A percentile compares a stretch with the other conserved stretches of the same genome.
Conservation (phyloP, 805 yeast species). For the Candida maesae region DNA sequence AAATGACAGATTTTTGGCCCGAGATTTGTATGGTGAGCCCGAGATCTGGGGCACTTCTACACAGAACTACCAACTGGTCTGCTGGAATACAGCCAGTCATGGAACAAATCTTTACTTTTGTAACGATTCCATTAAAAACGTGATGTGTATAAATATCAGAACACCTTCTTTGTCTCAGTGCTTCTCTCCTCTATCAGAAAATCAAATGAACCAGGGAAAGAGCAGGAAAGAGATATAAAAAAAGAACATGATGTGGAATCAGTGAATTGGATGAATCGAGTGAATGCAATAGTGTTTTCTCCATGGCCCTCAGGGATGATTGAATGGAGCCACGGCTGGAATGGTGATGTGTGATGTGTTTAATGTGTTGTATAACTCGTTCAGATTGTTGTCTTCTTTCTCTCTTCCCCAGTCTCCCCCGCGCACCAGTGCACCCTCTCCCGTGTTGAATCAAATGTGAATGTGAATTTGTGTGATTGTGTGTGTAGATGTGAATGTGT, state of each 20-base stretch:
- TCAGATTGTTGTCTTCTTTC: not conserved
- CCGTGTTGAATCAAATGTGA: not conserved
- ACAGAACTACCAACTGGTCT: too few species aligned
- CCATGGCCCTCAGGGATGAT: too few species aligned
- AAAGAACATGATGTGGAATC: not conserved
- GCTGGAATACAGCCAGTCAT: too few species aligned
- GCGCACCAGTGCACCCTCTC: not conserved
- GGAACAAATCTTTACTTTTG: not conserved
- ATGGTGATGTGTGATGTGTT: not conserved
- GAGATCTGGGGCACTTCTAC: too few species aligned
- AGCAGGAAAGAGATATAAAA: not conserved
- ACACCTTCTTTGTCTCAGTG: too few species aligned
- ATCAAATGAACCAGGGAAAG: not conserved
- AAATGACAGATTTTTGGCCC: too few species aligned
- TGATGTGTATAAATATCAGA: constrained; percentile 10
- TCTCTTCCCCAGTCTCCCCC: too few species aligned
- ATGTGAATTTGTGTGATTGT: constrained; percentile 3
- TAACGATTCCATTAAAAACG: constrained; percentile 6
- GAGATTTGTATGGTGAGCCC: too few species aligned
- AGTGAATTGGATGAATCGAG: not conserved
- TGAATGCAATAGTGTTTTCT: constrained; percentile 1
- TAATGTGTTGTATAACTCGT: not conserved
- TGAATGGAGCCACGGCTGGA: too few species aligned
- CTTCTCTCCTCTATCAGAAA: not conserved
- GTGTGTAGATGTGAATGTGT: not conserved